Base-by-base conservation (phyloP, 441 rosid genomes). In the Manihot esculenta region DNA sequence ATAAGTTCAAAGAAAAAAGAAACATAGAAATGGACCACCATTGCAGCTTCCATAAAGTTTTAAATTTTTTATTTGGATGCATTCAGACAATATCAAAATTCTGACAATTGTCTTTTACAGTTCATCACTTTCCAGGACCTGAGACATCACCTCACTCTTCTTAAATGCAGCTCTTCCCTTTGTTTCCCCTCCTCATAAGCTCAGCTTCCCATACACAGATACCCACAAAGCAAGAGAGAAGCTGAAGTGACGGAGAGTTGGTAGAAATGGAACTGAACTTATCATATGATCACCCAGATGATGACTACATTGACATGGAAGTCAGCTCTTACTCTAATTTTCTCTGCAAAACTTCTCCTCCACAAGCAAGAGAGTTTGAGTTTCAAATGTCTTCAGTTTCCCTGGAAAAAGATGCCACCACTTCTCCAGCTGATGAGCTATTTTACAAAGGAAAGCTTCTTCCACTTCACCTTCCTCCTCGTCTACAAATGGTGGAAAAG, bases 381-480 rank as follows among this genome's bases (percentile, higher is more conserved):
- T 95, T 95, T 63, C 95, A 93, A 74, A 87, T 88, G 92, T 83
- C 87, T 68, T 77, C 92, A 64, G 47, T 74, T 72, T 76, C 87
- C 62, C 66, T 72, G 1, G 77, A 72, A 62, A 68, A 73, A 62
- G 87, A 78, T 18, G 18, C 79, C 23, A 76, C 84, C 1, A 77
- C 89, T 57, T 90, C 86, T 47, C 96, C 97, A 0, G 98, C 99
- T 23, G 99, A 95, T 56, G 98, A 95, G 70, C 98, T 95, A n/a
- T 95, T 95, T 85, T 91, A 88, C 85, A 88, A 88, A 33, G 99
- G 99, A 7, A 94, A 87, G 72, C 97, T 95, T 74, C 97, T 95
- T 51, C 99, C 99, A 35, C 98, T 95, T 42, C 98, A 89, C 69
- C 87, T 91, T 59, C 97, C 98, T 62, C 99, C 92, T 71, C 87